Base-by-base conservation (phyloP, 2,329 filamentous ascomycete species). In the Calonectria crousiana region DNA sequence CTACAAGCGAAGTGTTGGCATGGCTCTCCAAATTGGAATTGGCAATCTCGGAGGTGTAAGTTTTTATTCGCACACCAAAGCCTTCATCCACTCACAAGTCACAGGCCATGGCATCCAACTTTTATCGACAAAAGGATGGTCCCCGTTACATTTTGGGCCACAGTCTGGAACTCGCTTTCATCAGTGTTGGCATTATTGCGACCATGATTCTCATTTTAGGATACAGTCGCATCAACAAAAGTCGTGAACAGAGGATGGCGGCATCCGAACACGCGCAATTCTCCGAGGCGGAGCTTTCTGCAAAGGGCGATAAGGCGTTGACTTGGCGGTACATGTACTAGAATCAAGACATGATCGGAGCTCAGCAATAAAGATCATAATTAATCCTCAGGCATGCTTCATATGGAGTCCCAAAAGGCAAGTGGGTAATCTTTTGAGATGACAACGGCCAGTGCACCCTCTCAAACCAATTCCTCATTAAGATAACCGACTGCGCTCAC, bases 1-100 rank as follows among this genome's bases (percentile, higher is more conserved):
- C 58, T 89, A 88, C 83, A 97, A 97, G 83, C 87, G 92, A 6
- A 89, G 89, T 11, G 89, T 88, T 0, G 92, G 91, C 2, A 93
- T 93, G 89, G 92, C 91, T 0, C 84, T 93, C 16, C 90, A 92
- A 52, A 92, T 93, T 65, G 70, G 70, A 14, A 32, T 72, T 11
- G 70, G 70, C 36, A 72, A 72, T 20, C 64, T 72, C 16, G 70
- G 70, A 18, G 70, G 70, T 1, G 70, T 72, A 67, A 28, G 70
- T 13, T 16, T 20, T 5, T 26, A 13, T 16, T 18, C 26, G 11
- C 62, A 18, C 3, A 20, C 10, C 13, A 28, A 23, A 20, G 18
- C 11, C 9, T 3, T 16, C 74, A 76, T 34, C 26, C 23, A 16
- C 64, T 72, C 52, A 72, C 18, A 0, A 44, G n/a, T 38, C 3